Base-by-base conservation (phyloP, 495 filamentous ascomycete genomes). In the Aspergillus coremiiformis region DNA sequence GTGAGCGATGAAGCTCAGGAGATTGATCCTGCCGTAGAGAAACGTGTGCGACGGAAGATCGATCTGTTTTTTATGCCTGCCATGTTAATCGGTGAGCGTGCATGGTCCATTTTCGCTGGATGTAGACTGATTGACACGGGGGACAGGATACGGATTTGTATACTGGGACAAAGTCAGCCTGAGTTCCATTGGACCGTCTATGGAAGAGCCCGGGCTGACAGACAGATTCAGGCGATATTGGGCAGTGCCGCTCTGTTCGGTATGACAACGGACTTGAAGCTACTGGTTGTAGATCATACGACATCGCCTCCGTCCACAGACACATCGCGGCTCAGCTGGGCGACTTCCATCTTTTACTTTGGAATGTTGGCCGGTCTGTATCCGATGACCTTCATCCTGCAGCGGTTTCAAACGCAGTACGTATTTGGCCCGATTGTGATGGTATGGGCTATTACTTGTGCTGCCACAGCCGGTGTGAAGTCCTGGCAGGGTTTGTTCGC, bases 321-420 rank as follows among this genome's bases (percentile, higher is more conserved):
- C 56, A 85, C 85, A 6, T 75, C 76, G 0, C 76, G 84, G 11
- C 74, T 89, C 24, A 81, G 78, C 55, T 89, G 84, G 86, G 85
- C 85, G 15, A 87, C 84, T 0, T 87, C 83, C 1, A 71, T 88
- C 60, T 89, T 90, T 69, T 89, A 89, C 68, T 88, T 90, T 56
- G 85, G 85, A 21, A 84, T 86, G 83, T 73, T 90, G 12, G 81
- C 78, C 1, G 86, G 85, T 0, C 66, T 84, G 14, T 89, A 86
- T 58, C 86, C 84, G 10, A 81, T 88, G 79, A 82, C 84, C 1
- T 84, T 83, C 48, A 66, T 78, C 8, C 66, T 86, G 20, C 86
- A 90, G 63, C 77, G 76, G 44, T 86, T 86, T 64, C 72, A 78
- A 52, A 72, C 78, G 1, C 76, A 79, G n/a, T 69, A 74, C 41